Evolutionary conservation across 805 yeast species (phyloP), one percentile per base, ranked within the genome.

Genomic region (Wickerhamomyces chambardii): DNA sequence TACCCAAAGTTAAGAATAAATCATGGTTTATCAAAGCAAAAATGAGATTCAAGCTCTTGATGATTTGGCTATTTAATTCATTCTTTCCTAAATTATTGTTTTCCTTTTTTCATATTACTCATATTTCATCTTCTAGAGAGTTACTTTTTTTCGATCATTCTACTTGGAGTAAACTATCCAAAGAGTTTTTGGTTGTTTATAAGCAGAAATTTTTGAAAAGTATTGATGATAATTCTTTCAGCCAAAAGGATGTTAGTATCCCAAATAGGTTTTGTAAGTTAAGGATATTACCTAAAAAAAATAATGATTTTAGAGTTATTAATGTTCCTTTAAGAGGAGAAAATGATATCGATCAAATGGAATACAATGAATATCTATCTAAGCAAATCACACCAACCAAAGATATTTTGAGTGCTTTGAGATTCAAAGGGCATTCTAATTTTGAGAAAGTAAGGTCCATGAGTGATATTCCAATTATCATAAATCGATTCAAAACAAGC

Each of bases 41-140:
- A 32, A 15, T 36, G 0, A 44, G 70, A 15, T 50, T 77, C 11
- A 36, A 44, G 3, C 42, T 48, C 3, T 74, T 84, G 33, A 19
- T 82, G 1, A 32, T 34, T 2, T 89, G 95, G 95, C 33, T 81
- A 2, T 70, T 81, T 29, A 41, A 55, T 0, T 28, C 26, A 0
- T 64, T 77, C 34, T 42, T 84, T 1, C 58, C 68, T 7, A 63
- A 59, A 15, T 39, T 83, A 1, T 44, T 84, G 0, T 53, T 61
- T 0, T 53, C 70, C 0, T 74, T 72, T 46, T 87, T 85, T 59
- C 78, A 83, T 48, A 77, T 80, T 5, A 78, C 92, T 0, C 82
- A 78, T 32, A 54, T 63, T 2, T 68, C 73, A 9, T 62, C 65
- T 0, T 50, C 61, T 0, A 55, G 50, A 9, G 55, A 57, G 4